These are phyloP conservation scores for Blastomyces silverae DNA, from an alignment of 2,329 filamentous ascomycete species.

Conservation along the genomic window DNA sequence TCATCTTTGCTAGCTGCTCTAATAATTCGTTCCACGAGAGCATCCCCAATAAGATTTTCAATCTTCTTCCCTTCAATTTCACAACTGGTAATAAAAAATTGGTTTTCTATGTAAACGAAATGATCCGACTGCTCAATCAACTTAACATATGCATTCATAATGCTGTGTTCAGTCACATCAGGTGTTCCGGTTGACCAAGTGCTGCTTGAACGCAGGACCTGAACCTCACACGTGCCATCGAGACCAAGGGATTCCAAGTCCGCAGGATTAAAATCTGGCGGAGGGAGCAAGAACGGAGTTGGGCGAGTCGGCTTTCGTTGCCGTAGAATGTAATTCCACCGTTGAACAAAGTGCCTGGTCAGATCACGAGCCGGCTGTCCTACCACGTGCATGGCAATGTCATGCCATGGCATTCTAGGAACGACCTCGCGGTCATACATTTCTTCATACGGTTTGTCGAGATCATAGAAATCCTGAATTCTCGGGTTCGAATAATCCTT, in stretches of 20 bases:
- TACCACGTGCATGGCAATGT: slow-evolving; percentile 82
- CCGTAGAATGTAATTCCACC: slow-evolving; percentile 94
- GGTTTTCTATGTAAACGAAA: slow-evolving; percentile 96
- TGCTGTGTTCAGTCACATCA: slow-evolving; percentile 61
- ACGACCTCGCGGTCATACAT: slow-evolving; percentile 89
- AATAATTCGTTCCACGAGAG: slow-evolving; percentile 87
- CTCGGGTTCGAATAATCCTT: slow-evolving; percentile 99
- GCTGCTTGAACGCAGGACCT: slow-evolving; percentile 82
- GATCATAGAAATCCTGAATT: slow-evolving; percentile 89
- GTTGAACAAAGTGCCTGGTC: slow-evolving; percentile 86
- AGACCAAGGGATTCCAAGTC: slow-evolving; percentile 84
- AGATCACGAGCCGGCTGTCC: slow-evolving; percentile 90
- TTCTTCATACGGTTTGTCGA: slow-evolving; percentile 87
- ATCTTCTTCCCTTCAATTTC: slow-evolving; percentile 76
- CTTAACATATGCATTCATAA: slow-evolving; percentile 79
- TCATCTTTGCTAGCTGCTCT: slow-evolving; percentile 71
- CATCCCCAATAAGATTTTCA: slow-evolving; percentile 76
- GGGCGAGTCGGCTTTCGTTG: slow-evolving; percentile 89
- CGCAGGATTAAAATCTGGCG: slow-evolving; percentile 79
- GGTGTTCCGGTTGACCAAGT: slow-evolving; percentile 57
- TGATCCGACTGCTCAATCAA: slow-evolving; percentile 72
- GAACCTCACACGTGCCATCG: slow-evolving; percentile 90
- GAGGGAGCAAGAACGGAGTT: slow-evolving; percentile 85
- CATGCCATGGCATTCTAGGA: slow-evolving; percentile 97
- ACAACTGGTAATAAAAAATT: slow-evolving; percentile 89